These are phyloP conservation scores for Fistulinella cinereoalba DNA, from an alignment of 1,284 basidiomycete species.

Conservation along the genomic window DNA sequence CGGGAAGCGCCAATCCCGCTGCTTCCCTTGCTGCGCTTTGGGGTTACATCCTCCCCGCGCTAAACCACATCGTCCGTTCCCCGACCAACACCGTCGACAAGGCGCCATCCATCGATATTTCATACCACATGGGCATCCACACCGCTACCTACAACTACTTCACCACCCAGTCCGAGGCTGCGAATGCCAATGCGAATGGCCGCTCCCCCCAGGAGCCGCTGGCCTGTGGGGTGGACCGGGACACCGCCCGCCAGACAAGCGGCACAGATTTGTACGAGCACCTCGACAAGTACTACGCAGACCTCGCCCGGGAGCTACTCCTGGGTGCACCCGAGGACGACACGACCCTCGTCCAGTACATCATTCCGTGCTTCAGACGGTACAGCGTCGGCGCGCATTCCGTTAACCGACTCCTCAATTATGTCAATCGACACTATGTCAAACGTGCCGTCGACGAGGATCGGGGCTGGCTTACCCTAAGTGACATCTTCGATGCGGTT, in stretches of 20 bases:
- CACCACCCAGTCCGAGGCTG: constrained; percentile 55
- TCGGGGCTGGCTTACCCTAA: constrained; percentile 67
- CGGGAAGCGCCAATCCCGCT: constrained; percentile 68
- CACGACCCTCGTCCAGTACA: constrained; percentile 61
- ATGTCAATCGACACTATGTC: constrained; percentile 76
- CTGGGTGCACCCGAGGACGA: constrained; percentile 65
- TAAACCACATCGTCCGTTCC: constrained; percentile 70
- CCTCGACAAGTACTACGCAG: constrained; percentile 63
- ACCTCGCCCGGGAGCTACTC: constrained; percentile 56
- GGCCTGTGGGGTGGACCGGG: constrained; percentile 16
- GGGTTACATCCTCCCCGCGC: constrained; percentile 68
- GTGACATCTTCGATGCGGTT: constrained; percentile 63
- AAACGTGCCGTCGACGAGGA: constrained; percentile 74
- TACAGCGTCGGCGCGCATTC: constrained; percentile 63
- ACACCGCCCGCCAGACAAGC: constrained; percentile 38
- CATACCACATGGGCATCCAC: constrained; percentile 72
- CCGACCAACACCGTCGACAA: constrained; percentile 57
- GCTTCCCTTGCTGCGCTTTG: constrained; percentile 67
- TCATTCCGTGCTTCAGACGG: constrained; percentile 65
- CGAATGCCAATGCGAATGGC: constrained; percentile 24
- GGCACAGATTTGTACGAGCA: constrained; percentile 69
- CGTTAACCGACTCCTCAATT: constrained; percentile 68
- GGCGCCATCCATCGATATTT: constrained; percentile 66
- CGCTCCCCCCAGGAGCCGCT: constrained; percentile 18
- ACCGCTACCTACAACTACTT: constrained; percentile 80